These are phyloP conservation scores for Pleurotus ostreatus DNA, from an alignment of 768 basidiomycete genomes.

Conservation along the genomic window DNA sequence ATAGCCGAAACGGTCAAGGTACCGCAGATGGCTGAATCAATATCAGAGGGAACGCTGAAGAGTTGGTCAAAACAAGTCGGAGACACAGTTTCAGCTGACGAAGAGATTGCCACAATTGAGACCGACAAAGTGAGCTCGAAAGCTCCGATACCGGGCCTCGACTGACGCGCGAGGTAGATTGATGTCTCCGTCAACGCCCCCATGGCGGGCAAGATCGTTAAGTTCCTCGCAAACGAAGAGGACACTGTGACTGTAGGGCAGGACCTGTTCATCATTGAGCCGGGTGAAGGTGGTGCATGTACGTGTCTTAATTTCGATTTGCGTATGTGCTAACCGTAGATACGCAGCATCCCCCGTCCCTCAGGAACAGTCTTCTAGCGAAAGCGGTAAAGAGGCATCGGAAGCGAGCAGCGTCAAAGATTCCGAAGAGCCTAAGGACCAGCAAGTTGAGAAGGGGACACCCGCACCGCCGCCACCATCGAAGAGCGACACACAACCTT, in stretches of 20 bases:
- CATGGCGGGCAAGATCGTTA: conserved; percentile 78
- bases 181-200: conserved; percentile 97
- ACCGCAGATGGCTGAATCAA: conserved; percentile 97
- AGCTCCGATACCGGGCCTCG: not conserved
- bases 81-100: conserved; percentile 85
- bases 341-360: conserved; percentile 29
- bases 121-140: conserved; percentile 83
- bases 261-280: conserved; percentile 88
- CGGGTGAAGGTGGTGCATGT: conserved; percentile 62
- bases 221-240: conserved; percentile 86
- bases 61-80: conserved; percentile 92
- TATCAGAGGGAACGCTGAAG: conserved; percentile 95
- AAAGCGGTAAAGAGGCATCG: conserved; percentile 8
- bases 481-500: conserved; percentile 24
- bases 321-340: conserved; percentile 9
- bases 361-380: conserved; percentile 23
- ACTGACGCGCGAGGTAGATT: conserved; percentile 51
- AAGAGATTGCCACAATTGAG: conserved; percentile 97
- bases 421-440: conserved; percentile 38
- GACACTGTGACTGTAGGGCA: conserved; percentile 94
- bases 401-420: conserved; percentile 33
- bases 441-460: conserved; percentile 42
- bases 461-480: conserved; percentile 43
- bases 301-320: conserved; percentile 18
- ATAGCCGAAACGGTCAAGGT: conserved; percentile 91